Evolutionary conservation across 2,329 filamentous ascomycete species (phyloP).

Genomic region (Sclerotinia subarctica): DNA sequence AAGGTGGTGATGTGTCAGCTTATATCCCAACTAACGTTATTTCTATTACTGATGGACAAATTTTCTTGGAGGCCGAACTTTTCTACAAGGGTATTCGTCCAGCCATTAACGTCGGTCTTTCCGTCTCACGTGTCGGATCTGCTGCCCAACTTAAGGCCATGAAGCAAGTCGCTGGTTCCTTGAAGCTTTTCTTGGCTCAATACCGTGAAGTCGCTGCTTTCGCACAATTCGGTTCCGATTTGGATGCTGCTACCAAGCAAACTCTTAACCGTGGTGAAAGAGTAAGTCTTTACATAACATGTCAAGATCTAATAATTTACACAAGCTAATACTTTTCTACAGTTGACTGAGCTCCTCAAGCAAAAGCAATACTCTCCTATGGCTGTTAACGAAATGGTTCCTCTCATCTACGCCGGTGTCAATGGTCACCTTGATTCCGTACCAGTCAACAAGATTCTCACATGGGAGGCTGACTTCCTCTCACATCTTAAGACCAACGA

Average conservation of each 20-base stretch:
- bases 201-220: conserved; percentile 99
- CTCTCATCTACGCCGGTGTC: conserved; percentile 98
- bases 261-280: conserved; percentile 97
- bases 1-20: conserved; percentile 99
- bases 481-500: conserved; percentile 90
- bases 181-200: conserved; percentile 99
- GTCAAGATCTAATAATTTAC: conserved; percentile 27
- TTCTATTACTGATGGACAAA: conserved; percentile 99
- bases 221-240: conserved; percentile 99
- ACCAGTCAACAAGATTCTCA: conserved; percentile 85
- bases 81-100: conserved; percentile 99
- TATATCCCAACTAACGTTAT: conserved; percentile 99
- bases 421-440: conserved; percentile 90
- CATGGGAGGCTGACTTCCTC: conserved; percentile 95
- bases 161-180: conserved; percentile 99
- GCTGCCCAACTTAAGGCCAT: conserved; percentile 99
- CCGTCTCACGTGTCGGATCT: conserved; percentile 99
- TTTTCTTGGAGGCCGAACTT: conserved; percentile 98
- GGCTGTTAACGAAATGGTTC: conserved; percentile 99
- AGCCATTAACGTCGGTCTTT: conserved; percentile 99
- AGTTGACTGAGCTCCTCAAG: conserved; percentile 95
- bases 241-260: conserved; percentile 98
- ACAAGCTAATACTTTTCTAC: conserved; percentile 32
- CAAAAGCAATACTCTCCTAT: conserved; percentile 99
- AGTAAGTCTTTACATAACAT: conserved; percentile 52